Base-by-base conservation (phyloP, 2,329 filamentous ascomycete species). In the Trichophyton rubrum region DNA sequence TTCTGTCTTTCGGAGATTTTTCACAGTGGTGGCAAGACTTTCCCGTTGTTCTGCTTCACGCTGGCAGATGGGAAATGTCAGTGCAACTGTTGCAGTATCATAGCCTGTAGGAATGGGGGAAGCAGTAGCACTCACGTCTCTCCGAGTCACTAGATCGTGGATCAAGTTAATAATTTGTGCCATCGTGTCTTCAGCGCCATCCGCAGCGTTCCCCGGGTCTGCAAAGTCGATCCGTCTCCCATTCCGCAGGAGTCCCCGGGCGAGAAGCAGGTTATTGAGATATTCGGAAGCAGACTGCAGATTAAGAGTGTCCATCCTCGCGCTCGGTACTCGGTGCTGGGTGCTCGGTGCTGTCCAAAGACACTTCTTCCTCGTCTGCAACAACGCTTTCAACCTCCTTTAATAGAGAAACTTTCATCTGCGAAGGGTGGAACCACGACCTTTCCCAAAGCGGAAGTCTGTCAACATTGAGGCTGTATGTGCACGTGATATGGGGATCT, bases 21-120 rank as follows among this genome's bases (percentile, higher is more conserved):
- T 88, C 60, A 97, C 82, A 3, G 89, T 89, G 13, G 83, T 82
- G 2, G 89, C 89, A 20, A 96, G 80, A 35, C 85, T 86, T 73
- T 96, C 92, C 68, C 89, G 86, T 71, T 95, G 87, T 65, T 93
- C 88, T 64, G 90, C 88, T 74, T 96, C 92, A 71, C 90, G 88
- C 88, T 95, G 72, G 51, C 1, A 24, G 55, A 11, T 8, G 4
- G 35, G n/a, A 45, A 30, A 22, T 47, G 41, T 59, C 24, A 59
- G 56, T 59, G 40, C 40, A 13, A 57, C 30, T 11, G 55, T 11
- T n/a, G 38, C n/a, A 40, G 20, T 56, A 92, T 77, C 90, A 27
- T 4, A 17, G 49, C 30, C 9, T 13, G 38, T n/a, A 58, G 61
- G 22, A 20, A 55, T 4, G 24, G 56, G 60, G 4, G 8, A 43